phyloP scores from a whole-genome alignment of 257 asterid genomes.

The Plantago major region DNA sequence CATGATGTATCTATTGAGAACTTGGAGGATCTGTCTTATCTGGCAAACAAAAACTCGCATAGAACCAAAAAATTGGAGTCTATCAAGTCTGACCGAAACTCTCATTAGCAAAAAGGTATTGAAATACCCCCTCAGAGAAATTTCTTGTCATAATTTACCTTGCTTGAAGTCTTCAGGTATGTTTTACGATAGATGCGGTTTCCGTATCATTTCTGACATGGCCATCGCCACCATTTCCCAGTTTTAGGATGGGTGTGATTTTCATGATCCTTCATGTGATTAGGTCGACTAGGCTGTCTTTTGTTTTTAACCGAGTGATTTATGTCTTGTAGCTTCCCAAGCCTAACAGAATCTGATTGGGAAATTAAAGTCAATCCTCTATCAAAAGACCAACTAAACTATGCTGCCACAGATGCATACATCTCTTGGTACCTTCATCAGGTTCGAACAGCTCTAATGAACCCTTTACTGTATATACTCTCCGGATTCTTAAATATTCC shows the following conservation, averaged over 20 bases:
- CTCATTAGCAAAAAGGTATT: conserved; percentile 71
- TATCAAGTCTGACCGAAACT: conserved; percentile 61
- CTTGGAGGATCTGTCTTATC: conserved; percentile 59
- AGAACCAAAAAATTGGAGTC: conserved; percentile 71
- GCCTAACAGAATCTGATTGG: conserved; percentile 60
- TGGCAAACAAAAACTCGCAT: conserved; percentile 70
- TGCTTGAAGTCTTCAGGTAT: background rate
- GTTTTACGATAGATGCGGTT: background rate
- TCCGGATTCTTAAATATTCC: too few relatives aligned
- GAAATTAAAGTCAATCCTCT: conserved; percentile 72
- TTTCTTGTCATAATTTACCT: background rate
- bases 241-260: too few relatives aligned
- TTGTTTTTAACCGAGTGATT: conserved; percentile 16
- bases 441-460: conserved; percentile 34
- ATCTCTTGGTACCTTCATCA: conserved; percentile 78
- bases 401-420: conserved; percentile 94
- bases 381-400: conserved; percentile 57
- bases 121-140: conserved; percentile 16
- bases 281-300: too few relatives aligned
- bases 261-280: too few relatives aligned
- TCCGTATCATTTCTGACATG: too few relatives aligned
- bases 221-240: too few relatives aligned
- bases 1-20: conserved; percentile 47
- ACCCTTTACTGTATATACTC: too few relatives aligned
- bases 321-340: conserved; percentile 71